Evolutionary conservation across 1,284 basidiomycete genomes (phyloP), one percentile per base, ranked within the genome.

Genomic region (Ustilago xerochloae): DNA sequence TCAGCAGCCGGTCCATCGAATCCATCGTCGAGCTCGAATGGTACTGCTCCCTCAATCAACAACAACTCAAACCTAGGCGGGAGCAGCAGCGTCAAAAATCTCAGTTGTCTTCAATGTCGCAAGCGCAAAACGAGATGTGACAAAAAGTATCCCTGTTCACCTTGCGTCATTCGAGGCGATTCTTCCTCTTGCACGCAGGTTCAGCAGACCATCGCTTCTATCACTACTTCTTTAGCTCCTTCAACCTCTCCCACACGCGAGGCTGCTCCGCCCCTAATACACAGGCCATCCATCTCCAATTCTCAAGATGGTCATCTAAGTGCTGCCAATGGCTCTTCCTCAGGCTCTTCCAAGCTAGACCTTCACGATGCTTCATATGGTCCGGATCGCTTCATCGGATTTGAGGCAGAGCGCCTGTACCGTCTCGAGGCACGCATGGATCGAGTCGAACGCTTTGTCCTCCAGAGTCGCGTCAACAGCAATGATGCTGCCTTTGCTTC

Each of bases 121-220:
- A 72, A 63, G 29, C 69, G 69, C 63, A 72, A 72, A 49, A 72
- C 69, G 10, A 52, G 69, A 60, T 72, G 69, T 24, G 69, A 72
- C 32, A 66, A 66, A 39, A 72, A 72, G 47, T 72, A 72, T 22
- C 69, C 69, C 15, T 72, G 69, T 39, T 72, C 69, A 16, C 69
- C 69, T 6, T 72, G 69, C 49, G 60, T 66, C 52, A 72, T 72
- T 54, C 63, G 69, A 22, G 63, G 69, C 20, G 69, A 72, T 22
- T 54, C 60, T 8, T 33, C 63, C 12, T 66, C 55, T 4, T 72
- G 69, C 32, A 72, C 69, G 2, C 69, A 67, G 41, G 69, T 72
- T 10, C 69, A 72, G 49, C 69, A 72, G 47, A 72, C 69, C 41
- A 72, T 67, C 29, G 69, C 69, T 15, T 72, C 69, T 38, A 66